Evolutionary conservation across 345 rosid genomes (phyloP), one percentile per base, ranked within the genome.

Genomic region (Durio zibethinus): DNA sequence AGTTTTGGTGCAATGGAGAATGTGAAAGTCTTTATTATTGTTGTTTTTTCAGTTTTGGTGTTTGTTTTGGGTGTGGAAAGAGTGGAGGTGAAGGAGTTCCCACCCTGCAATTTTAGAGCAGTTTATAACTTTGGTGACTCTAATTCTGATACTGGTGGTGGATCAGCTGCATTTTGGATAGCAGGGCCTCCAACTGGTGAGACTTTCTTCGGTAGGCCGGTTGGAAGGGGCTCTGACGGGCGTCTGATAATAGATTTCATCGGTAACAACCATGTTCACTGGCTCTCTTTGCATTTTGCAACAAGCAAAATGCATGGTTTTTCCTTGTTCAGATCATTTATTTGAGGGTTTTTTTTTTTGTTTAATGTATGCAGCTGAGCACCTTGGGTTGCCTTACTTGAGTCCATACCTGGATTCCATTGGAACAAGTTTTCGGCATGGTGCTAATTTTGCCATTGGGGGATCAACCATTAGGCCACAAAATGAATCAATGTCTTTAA

Each of bases 381-480:
- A 78, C 67, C 77, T 91, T 72, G 88, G 83, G 15, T 43, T 92
- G 25, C 99, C 96, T 0, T 90, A 88, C 81, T 82, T 95, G 91
- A 86, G 94, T 80, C 94, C 98, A 4, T 95, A 93, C 84, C 40
- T 95, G 78, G 89, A 95, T 82, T 95, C 98, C 11, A 77, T 95
- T 7, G 99, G 94, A 72, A 69, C 93, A 52, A 88, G 85, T 70
- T 95, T 86, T 83, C 79, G 93, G 79, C 90, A 90, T 71, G 99
- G 98, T 11, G 99, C 97, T 8, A 95, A 93, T 78, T 93, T 95
- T 76, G 98, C 98, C 3, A 88, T 95, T 0, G 98, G 99, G 38
- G 99, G 99, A 23, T 89, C 98, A 50, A 93, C 99, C 50, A 89
- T 95, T 29, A 84, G 90, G 79, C 88, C 88, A 76, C 98, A 80